phyloP scores from a whole-genome alignment of 805 yeast species.

The Candida awuae region DNA sequence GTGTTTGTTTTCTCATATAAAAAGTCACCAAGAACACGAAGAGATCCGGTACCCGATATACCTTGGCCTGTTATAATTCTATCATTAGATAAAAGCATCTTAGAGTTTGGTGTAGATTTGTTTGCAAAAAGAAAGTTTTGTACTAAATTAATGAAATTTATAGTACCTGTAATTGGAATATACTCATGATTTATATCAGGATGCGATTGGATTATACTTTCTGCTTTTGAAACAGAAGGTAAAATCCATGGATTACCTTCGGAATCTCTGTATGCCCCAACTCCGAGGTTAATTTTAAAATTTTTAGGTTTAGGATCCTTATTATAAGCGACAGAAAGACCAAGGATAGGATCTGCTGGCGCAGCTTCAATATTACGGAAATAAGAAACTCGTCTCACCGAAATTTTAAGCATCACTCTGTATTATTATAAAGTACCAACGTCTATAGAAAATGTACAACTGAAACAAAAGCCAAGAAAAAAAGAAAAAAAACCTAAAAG shows the following conservation, averaged over 20 bases:
- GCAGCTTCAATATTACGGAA: conserved; percentile 28
- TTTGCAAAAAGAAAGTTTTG: conserved; percentile 59
- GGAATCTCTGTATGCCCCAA: conserved; percentile 91
- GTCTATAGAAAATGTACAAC: too few species aligned
- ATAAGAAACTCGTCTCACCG: neutral
- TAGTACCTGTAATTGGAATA: conserved; percentile 77
- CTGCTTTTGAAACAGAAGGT: conserved; percentile 67
- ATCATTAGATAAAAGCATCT: conserved; percentile 45
- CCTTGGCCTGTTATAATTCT: conserved; percentile 82
- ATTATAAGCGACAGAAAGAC: conserved; percentile 68
- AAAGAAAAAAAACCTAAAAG: too few species aligned
- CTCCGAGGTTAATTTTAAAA: conserved; percentile 54
- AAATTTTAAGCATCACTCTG: too few species aligned
- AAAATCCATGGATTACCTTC: conserved; percentile 83
- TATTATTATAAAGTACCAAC: too few species aligned
- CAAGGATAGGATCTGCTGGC: conserved; percentile 83
- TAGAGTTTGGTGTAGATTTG: conserved; percentile 37
- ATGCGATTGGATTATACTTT: conserved; percentile 35
- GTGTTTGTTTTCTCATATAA: conserved; percentile 51
- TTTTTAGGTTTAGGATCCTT: conserved; percentile 47
- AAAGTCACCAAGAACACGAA: conserved; percentile 78
- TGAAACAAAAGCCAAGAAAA: too few species aligned
- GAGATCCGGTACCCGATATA: conserved; percentile 91
- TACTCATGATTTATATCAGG: conserved; percentile 67
- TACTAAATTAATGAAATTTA: conserved; percentile 58